A percentile compares a stretch with the other conserved stretches of the same genome.
phyloP scores from a whole-genome alignment of 768 basidiomycete genomes.

The Pleurotus tuber-regium region DNA sequence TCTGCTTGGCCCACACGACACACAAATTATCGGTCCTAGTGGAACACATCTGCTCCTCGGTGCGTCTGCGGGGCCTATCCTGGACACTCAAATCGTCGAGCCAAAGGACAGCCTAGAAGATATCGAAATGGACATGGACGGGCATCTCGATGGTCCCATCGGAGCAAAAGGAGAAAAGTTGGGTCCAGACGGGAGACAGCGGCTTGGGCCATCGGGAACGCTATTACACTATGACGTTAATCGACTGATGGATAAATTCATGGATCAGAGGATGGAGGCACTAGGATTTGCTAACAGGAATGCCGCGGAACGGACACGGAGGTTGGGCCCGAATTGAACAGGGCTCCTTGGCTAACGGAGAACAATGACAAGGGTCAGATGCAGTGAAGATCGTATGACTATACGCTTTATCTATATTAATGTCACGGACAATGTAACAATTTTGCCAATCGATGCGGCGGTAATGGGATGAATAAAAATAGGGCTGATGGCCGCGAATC shows the following conservation, averaged over 20 bases:
- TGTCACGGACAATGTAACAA: too few species aligned
- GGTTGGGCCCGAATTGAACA: neutral
- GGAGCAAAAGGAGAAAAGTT: constrained; percentile 5
- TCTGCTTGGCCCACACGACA: constrained; percentile 2
- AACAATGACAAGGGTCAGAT: too few species aligned
- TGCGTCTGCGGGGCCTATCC: constrained; percentile 2
- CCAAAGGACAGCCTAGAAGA: neutral
- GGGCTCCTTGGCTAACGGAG: neutral
- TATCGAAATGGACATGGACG: constrained; percentile 2
- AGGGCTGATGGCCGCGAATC: too few species aligned
- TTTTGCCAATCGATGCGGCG: too few species aligned
- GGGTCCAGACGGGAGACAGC: constrained; percentile 1
- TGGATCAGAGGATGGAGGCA: constrained; percentile 1
- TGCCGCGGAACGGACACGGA: neutral
- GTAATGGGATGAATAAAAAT: too few species aligned
- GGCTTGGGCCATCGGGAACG: neutral
- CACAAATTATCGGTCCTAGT: constrained; percentile 2
- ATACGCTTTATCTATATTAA: too few species aligned
- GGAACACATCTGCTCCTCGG: constrained; percentile 7
- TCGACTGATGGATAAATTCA: neutral
- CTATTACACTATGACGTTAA: constrained; percentile 6
- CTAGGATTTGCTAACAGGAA: neutral
- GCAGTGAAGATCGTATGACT: too few species aligned
- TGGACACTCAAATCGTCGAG: neutral
- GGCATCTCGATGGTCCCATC: constrained; percentile 1